These are phyloP conservation scores for Boletales sp. DNA, from an alignment of 768 basidiomycete species.

Conservation along the genomic window DNA sequence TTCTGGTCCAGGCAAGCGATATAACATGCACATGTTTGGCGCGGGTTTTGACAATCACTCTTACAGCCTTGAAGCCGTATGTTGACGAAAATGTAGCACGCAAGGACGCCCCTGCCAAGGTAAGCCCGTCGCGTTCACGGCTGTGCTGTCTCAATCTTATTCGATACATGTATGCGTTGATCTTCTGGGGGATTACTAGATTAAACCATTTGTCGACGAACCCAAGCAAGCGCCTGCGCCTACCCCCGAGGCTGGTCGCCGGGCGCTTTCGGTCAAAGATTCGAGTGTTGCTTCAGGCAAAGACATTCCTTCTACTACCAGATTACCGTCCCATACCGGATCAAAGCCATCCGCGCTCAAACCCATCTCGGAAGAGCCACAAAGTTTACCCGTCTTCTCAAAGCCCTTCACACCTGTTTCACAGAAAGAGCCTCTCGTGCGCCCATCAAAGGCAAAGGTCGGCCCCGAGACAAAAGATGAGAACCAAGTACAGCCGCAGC, in stretches of 20 bases:
- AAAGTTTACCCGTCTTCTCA: slow-evolving; percentile 45
- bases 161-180: slow-evolving; percentile 5
- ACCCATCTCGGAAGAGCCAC: slow-evolving; percentile 35
- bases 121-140: not conserved
- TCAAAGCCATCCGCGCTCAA: slow-evolving; percentile 28
- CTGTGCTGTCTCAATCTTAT: not conserved
- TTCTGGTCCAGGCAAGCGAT: slow-evolving; percentile 37
- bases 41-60: slow-evolving; percentile 4
- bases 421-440: slow-evolving; percentile 33
- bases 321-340: slow-evolving; percentile 22
- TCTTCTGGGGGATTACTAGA: slow-evolving; percentile 35
- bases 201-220: slow-evolving; percentile 65
- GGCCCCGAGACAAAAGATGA: slow-evolving; percentile 18
- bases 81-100: slow-evolving; percentile 55
- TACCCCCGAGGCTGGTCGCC: slow-evolving; percentile 31
- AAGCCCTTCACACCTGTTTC: slow-evolving; percentile 64
- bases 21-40: slow-evolving; percentile 12
- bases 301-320: slow-evolving; percentile 18
- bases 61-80: slow-evolving; percentile 56
- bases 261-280: slow-evolving; percentile 53
- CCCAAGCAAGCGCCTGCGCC: slow-evolving; percentile 38
- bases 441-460: slow-evolving; percentile 20
- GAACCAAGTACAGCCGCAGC: slow-evolving; percentile 12
- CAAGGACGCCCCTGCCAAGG: slow-evolving; percentile 41
- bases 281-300: slow-evolving; percentile 16